Conservation (phyloP, 2,329 filamentous ascomycete species). For the Zarea fungicola region DNA sequence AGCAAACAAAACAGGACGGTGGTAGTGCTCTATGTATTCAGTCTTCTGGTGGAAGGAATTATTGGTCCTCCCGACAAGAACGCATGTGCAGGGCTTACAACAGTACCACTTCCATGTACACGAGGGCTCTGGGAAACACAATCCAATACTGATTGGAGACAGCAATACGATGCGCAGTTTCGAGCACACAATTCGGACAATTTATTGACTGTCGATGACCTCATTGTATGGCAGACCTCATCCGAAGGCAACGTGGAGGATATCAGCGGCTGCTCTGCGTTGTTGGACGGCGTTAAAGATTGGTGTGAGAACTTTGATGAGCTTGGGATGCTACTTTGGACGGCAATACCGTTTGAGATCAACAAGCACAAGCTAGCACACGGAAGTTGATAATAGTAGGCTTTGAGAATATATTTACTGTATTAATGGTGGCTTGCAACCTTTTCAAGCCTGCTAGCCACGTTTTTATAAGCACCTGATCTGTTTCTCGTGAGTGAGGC, state of each 20-base stretch:
- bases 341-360: too few species aligned
- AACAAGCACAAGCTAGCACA: too few species aligned
- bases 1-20: too few species aligned
- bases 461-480: too few species aligned
- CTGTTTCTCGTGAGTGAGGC: too few species aligned
- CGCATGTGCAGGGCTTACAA: background rate
- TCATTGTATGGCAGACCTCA: background rate
- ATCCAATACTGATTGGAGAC: slow-evolving; percentile 1
- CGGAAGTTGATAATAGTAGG: too few species aligned
- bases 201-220: background rate
- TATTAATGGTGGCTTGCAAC: too few species aligned
- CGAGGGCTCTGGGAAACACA: slow-evolving; percentile 7
- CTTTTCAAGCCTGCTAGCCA: too few species aligned
- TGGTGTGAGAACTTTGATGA: background rate
- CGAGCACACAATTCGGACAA: background rate
- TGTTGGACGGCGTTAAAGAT: too few species aligned
- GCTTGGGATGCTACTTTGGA: background rate
- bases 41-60: slow-evolving; percentile 3
- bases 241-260: background rate
- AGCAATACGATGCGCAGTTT: background rate
- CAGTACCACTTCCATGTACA: background rate
- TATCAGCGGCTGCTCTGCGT: background rate
- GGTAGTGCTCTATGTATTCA: too few species aligned
- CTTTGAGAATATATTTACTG: too few species aligned
- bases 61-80: background rate